phyloP scores from a whole-genome alignment of 1,284 basidiomycete genomes.

The Termitomyces sp. region DNA sequence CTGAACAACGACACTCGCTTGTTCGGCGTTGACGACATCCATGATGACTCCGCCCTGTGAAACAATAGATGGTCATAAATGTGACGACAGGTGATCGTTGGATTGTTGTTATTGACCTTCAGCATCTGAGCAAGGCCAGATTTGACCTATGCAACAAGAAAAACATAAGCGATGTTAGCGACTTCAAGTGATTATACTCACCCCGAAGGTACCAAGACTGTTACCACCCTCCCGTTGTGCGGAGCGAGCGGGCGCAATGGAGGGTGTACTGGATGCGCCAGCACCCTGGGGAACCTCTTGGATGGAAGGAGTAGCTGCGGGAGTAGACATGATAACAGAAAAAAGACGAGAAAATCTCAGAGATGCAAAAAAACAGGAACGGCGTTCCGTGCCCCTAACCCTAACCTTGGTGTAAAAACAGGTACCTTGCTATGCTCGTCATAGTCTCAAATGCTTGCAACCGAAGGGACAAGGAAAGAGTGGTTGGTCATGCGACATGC shows the following conservation, averaged over 20 bases:
- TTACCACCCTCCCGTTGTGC: conserved; percentile 53
- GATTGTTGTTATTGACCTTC: conserved; percentile 48
- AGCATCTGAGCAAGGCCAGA: conserved; percentile 94
- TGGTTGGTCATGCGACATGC: not conserved
- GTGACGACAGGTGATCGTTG: conserved; percentile 10
- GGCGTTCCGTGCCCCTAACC: conserved; percentile 16
- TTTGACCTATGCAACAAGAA: conserved; percentile 61
- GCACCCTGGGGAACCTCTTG: conserved; percentile 33
- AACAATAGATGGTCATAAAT: conserved; percentile 6
- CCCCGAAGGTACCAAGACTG: conserved; percentile 82
- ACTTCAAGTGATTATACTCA: conserved; percentile 26
- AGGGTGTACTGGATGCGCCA: conserved; percentile 29
- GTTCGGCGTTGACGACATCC: conserved; percentile 85
- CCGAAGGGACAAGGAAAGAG: not conserved
- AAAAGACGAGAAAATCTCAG: conserved; percentile 2
- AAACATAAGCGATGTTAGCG: conserved; percentile 8
- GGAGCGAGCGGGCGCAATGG: conserved; percentile 53
- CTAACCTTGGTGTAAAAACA: conserved; percentile 12
- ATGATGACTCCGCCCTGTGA: conserved; percentile 81
- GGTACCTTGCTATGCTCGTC: not conserved
- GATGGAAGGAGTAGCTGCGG: conserved; percentile 20
- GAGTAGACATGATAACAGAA: conserved; percentile 5
- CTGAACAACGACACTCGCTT: conserved; percentile 41
- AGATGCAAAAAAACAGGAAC: not conserved
- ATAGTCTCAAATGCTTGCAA: not conserved